phyloP scores from a whole-genome alignment of 768 basidiomycete species.

The Panaeolus cyanescens region DNA sequence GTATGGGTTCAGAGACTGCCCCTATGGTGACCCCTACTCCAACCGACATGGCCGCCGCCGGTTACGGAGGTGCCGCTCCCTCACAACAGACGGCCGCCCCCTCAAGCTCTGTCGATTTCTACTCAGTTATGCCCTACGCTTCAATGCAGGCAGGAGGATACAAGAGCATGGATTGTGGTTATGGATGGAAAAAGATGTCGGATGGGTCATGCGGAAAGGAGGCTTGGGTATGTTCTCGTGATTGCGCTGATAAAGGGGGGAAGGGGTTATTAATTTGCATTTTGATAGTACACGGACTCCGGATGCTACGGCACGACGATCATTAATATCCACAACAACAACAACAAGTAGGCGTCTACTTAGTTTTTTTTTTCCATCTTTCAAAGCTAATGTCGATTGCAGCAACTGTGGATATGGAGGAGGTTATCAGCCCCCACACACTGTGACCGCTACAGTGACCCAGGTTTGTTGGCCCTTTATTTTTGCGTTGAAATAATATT shows the following conservation, averaged over 20 bases:
- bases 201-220: conserved; percentile 56
- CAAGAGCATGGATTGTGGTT: conserved; percentile 66
- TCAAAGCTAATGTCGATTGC: conserved; percentile 9
- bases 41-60: conserved; percentile 19
- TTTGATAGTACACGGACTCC: conserved; percentile 36
- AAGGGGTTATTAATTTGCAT: conserved; percentile 3
- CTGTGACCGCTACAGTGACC: conserved; percentile 24
- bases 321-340: conserved; percentile 45
- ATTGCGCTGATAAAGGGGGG: not conserved
- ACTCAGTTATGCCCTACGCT: conserved; percentile 58
- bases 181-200: conserved; percentile 59
- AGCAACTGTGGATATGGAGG: conserved; percentile 9
- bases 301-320: conserved; percentile 70
- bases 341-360: conserved; percentile 19
- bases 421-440: conserved; percentile 5
- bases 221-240: conserved; percentile 54
- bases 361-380: not conserved
- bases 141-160: conserved; percentile 67
- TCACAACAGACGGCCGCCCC: conserved; percentile 22
- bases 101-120: conserved; percentile 32
- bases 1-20: conserved; percentile 14
- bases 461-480: conserved; percentile 5
- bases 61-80: conserved; percentile 14
- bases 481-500: not conserved
- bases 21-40: conserved; percentile 16